These are phyloP conservation scores for Naegleria fowleri DNA, from an alignment of 208 protist species.

Conservation along the genomic window DNA sequence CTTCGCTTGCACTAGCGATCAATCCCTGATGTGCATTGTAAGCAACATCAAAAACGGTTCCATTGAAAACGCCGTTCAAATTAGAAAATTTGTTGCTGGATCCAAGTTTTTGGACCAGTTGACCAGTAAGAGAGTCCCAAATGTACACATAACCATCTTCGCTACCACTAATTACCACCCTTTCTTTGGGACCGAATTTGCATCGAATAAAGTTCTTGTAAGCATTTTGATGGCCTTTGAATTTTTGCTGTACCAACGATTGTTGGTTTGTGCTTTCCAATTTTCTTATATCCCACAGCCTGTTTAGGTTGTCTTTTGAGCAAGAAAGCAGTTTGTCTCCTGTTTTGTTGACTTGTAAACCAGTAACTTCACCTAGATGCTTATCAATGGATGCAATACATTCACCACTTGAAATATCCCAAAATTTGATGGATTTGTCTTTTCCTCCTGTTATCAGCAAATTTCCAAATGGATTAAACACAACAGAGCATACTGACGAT, in stretches of 20 bases:
- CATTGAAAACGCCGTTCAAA: too few species aligned
- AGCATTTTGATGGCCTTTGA: slow-evolving; percentile 21
- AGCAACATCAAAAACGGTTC: too few species aligned
- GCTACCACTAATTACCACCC: not conserved
- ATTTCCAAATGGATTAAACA: slow-evolving; percentile 40
- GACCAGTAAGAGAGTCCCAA: not conserved
- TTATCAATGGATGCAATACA: not conserved
- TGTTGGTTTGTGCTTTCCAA: too few species aligned
- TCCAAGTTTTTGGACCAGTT: not conserved
- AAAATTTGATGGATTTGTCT: slow-evolving; percentile 94
- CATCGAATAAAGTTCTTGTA: not conserved
- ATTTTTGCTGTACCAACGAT: not conserved
- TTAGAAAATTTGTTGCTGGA: too few species aligned
- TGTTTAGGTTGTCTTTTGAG: not conserved
- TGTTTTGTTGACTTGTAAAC: not conserved
- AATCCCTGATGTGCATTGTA: too few species aligned
- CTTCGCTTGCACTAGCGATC: too few species aligned
- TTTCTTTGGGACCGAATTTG: not conserved
- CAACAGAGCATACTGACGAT: not conserved
- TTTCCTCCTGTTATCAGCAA: slow-evolving; percentile 86
- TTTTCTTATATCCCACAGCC: not conserved
- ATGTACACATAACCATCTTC: not conserved
- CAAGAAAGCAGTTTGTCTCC: not conserved
- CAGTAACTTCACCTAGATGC: slow-evolving; percentile 9
- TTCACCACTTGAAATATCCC: slow-evolving; percentile 61